Conservation (phyloP, 1,284 basidiomycete genomes). For the Omphalotus olearius region DNA sequence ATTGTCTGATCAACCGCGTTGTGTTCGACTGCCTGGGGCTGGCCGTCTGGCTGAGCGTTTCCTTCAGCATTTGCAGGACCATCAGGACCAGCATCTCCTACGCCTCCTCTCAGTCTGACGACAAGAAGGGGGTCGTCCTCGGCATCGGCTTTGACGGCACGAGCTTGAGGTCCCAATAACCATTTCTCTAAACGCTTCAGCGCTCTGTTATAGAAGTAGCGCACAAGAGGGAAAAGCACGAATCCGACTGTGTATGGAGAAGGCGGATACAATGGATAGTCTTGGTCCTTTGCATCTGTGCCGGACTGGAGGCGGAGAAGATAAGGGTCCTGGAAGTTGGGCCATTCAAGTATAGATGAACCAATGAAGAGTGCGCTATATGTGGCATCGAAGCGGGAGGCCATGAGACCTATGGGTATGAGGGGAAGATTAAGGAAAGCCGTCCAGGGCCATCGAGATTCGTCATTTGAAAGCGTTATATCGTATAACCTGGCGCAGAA, state of each 20-base stretch:
- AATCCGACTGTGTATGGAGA: conserved; percentile 52
- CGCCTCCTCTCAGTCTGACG: conserved; percentile 4
- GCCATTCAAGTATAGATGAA: conserved; percentile 57
- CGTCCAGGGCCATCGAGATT: conserved; percentile 64
- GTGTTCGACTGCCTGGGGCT: conserved; percentile 15
- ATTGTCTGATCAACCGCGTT: conserved; percentile 30
- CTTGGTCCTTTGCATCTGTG: not conserved
- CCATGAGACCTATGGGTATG: conserved; percentile 51
- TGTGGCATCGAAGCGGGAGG: conserved; percentile 41
- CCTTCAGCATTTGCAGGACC: not conserved
- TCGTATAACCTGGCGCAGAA: conserved; percentile 45
- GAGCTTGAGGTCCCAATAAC: conserved; percentile 35
- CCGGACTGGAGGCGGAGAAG: not conserved
- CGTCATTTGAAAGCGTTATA: conserved; percentile 58
- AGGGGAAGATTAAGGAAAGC: conserved; percentile 68
- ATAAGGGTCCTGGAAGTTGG: conserved; percentile 1
- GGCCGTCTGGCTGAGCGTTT: not conserved
- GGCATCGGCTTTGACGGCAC: conserved; percentile 3
- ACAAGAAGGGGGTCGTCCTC: conserved; percentile 14
- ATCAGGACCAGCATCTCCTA: not conserved
- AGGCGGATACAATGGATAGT: conserved; percentile 49
- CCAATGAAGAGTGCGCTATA: conserved; percentile 46
- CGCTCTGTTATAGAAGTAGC: conserved; percentile 39
- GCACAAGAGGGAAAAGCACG: conserved; percentile 47
- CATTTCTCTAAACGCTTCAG: conserved; percentile 40